A percentile compares a stretch with the other conserved stretches of the same genome.
Evolutionary conservation across 1,139 yeast genomes (phyloP).

Genomic region (Saccharomyces hybrid): DNA sequence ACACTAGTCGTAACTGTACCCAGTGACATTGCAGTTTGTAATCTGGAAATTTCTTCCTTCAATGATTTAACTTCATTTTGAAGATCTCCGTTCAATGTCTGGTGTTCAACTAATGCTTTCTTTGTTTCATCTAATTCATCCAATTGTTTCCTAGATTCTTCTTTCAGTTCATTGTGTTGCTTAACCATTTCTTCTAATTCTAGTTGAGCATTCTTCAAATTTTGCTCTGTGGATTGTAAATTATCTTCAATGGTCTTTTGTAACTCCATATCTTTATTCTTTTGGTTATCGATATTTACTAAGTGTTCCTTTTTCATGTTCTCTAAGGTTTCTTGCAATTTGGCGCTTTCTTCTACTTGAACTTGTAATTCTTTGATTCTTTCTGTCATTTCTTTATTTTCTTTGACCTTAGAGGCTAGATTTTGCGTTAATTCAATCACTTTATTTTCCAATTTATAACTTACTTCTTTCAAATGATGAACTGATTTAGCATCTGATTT

Average conservation of each 20-base stretch:
- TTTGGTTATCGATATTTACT: slow-evolving; percentile 40
- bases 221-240: slow-evolving; percentile 47
- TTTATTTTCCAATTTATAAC: slow-evolving; percentile 88
- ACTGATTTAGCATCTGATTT: slow-evolving; percentile 86
- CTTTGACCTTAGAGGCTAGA: slow-evolving; percentile 67
- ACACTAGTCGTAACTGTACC: slow-evolving; percentile 29
- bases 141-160: slow-evolving; percentile 54
- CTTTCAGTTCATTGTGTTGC: slow-evolving; percentile 57
- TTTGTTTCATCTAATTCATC: slow-evolving; percentile 58
- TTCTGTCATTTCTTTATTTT: slow-evolving; percentile 61
- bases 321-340: slow-evolving; percentile 50
- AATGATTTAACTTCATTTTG: slow-evolving; percentile 62
- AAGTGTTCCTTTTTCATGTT: slow-evolving; percentile 49
- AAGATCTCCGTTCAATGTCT: slow-evolving; percentile 60
- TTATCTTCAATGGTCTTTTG: slow-evolving; percentile 50
- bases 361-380: slow-evolving; percentile 54
- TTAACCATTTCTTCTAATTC: slow-evolving; percentile 58
- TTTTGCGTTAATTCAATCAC: slow-evolving; percentile 89
- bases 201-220: slow-evolving; percentile 53
- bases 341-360: slow-evolving; percentile 51
- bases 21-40: slow-evolving; percentile 34
- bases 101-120: slow-evolving; percentile 53
- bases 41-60: slow-evolving; percentile 54
- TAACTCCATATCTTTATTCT: slow-evolving; percentile 44
- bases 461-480: slow-evolving; percentile 80